Conservation (phyloP, 129 eudicot genomes). For the Tanacetum coccineum region DNA sequence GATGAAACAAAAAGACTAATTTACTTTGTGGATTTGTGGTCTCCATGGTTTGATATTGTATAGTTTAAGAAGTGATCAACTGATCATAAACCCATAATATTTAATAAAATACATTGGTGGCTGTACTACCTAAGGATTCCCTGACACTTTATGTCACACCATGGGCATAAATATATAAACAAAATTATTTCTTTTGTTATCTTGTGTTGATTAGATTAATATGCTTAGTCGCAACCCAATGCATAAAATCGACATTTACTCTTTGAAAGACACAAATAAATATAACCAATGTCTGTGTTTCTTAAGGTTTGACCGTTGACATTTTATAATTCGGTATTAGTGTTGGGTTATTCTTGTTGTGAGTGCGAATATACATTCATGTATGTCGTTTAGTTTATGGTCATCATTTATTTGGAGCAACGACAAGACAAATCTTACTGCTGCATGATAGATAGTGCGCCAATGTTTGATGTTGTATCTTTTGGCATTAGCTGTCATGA, state of each 20-base stretch:
- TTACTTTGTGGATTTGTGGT: conserved; percentile 7
- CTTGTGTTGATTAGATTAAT: neutral
- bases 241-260: neutral
- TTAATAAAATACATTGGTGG: neutral
- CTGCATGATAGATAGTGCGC: conserved; percentile 19
- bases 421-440: conserved; percentile 17
- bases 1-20: neutral
- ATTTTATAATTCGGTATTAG: neutral
- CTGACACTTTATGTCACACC: neutral
- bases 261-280: conserved; percentile 7
- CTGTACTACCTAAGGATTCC: neutral
- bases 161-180: neutral
- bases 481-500: conserved; percentile 8
- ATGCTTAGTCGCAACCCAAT: neutral
- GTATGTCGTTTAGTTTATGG: conserved; percentile 30
- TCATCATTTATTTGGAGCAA: conserved; percentile 26
- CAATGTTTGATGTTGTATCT: conserved; percentile 24
- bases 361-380: neutral
- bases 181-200: neutral
- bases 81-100: neutral
- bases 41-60: conserved; percentile 3
- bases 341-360: neutral
- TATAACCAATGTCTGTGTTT: neutral
- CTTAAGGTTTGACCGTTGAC: conserved; percentile 23
- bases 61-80: conserved; percentile 5